phyloP scores from a whole-genome alignment of 176 grass and related monocot genomes.

The Guadua angustifolia region DNA sequence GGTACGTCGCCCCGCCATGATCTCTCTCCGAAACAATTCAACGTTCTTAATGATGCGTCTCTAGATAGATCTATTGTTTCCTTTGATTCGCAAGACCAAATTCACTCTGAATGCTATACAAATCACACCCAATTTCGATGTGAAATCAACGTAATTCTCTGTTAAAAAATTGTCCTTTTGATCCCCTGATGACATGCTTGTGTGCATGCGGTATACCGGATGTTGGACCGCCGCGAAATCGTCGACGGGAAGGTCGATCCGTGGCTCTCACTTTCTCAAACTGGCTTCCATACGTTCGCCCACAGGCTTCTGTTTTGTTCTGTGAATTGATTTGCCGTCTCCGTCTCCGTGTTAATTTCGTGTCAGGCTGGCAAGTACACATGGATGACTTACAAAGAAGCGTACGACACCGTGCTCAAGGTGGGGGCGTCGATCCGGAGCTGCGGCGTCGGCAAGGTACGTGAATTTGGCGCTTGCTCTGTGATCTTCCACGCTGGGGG shows the following conservation, averaged over 20 bases:
- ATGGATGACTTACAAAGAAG: conserved; percentile 88
- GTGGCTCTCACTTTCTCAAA: background rate
- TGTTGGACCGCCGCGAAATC: conserved; percentile 66
- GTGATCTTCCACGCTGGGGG: background rate
- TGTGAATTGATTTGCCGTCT: conserved; percentile 21
- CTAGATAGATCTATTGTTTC: conserved; percentile 33
- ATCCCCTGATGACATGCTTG: background rate
- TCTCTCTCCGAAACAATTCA: background rate
- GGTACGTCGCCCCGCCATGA: conserved; percentile 43
- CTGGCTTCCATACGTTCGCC: background rate
- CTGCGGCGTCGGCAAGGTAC: conserved; percentile 70
- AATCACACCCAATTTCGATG: background rate
- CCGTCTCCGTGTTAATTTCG: conserved; percentile 25
- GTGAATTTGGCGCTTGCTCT: background rate
- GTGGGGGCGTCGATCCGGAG: conserved; percentile 74
- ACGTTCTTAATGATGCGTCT: background rate
- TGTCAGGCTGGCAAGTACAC: conserved; percentile 72
- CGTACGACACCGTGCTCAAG: conserved; percentile 75
- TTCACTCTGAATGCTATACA: background rate
- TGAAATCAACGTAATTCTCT: background rate
- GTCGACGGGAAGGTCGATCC: conserved; percentile 61
- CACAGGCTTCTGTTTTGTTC: background rate
- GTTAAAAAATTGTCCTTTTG: background rate
- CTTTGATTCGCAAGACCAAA: background rate
- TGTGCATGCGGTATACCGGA: conserved; percentile 12